Conservation (phyloP, 129 eudicot species). For the Escallonia rubra region DNA sequence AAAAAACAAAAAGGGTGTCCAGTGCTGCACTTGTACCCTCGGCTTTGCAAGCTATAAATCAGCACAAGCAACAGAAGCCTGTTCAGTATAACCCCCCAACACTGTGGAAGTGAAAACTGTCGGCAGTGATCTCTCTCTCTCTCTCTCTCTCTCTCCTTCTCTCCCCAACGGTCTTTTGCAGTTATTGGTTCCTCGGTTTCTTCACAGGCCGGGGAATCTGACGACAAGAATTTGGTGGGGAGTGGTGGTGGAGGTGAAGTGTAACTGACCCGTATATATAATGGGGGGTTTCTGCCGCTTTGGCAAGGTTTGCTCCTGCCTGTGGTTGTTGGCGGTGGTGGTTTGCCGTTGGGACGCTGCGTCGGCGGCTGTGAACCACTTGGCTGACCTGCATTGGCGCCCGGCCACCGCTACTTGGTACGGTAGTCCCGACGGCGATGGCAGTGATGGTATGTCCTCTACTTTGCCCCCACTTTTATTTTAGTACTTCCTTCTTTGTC, state of each 20-base stretch:
- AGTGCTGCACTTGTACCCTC: neutral
- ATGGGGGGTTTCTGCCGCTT: slow-evolving; percentile 9
- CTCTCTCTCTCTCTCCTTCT: slow-evolving; percentile 7
- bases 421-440: slow-evolving; percentile 94
- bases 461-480: too few species aligned
- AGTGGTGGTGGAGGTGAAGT: neutral
- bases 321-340: slow-evolving; percentile 9
- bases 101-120: slow-evolving; percentile 32
- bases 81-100: slow-evolving; percentile 6
- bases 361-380: slow-evolving; percentile 15
- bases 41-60: neutral
- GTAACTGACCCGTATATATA: slow-evolving; percentile 6
- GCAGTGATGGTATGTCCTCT: slow-evolving; percentile 56
- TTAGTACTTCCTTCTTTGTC: too few species aligned
- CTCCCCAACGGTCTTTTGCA: neutral
- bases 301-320: neutral
- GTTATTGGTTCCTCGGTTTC: slow-evolving; percentile 19
- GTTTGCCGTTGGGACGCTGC: slow-evolving; percentile 5
- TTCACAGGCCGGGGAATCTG: slow-evolving; percentile 27
- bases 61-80: neutral
- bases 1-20: neutral
- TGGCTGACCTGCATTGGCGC: slow-evolving; percentile 55
- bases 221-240: neutral
- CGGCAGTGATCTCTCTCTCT: slow-evolving; percentile 14
- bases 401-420: slow-evolving; percentile 99